A percentile compares a stretch with the other conserved stretches of the same genome.
These are phyloP conservation scores for Nemania serpens DNA, from an alignment of 2,329 filamentous ascomycete genomes.

Conservation along the genomic window DNA sequence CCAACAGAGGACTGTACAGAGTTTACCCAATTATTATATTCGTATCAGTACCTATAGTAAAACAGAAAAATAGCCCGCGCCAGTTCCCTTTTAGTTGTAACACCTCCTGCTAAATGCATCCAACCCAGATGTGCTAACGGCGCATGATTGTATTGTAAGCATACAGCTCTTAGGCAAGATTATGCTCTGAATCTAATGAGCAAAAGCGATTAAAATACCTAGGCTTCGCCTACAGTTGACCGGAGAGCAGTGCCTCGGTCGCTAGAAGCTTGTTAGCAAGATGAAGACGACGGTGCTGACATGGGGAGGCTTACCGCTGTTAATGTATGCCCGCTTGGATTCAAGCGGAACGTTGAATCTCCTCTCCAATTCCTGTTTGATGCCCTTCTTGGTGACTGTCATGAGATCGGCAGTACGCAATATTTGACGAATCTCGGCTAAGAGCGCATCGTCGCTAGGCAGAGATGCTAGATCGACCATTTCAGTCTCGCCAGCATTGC, in stretches of 20 bases:
- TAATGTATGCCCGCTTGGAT: slow-evolving; percentile 89
- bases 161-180: slow-evolving; percentile 1
- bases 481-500: slow-evolving; percentile 67
- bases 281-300: background rate
- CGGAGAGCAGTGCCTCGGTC: slow-evolving; percentile 78
- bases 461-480: slow-evolving; percentile 75
- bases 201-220: background rate
- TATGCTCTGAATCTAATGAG: slow-evolving; percentile 3
- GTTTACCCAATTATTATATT: slow-evolving; percentile 29
- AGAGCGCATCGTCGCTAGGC: slow-evolving; percentile 84
- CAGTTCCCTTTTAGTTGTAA: slow-evolving; percentile 23
- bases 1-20: slow-evolving; percentile 1
- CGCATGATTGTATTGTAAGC: slow-evolving; percentile 10
- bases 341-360: slow-evolving; percentile 88
- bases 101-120: slow-evolving; percentile 28
- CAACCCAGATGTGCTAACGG: slow-evolving; percentile 15
- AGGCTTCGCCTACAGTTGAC: slow-evolving; percentile 62
- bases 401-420: slow-evolving; percentile 90
- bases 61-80: slow-evolving; percentile 9
- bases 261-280: slow-evolving; percentile 52
- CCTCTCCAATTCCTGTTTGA: slow-evolving; percentile 90
- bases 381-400: slow-evolving; percentile 97
- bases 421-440: slow-evolving; percentile 95
- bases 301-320: slow-evolving; percentile 70
- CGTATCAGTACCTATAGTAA: slow-evolving; percentile 19